These are phyloP conservation scores for Aspergillus caelatus DNA, from an alignment of 2,329 filamentous ascomycete genomes.

Conservation along the genomic window DNA sequence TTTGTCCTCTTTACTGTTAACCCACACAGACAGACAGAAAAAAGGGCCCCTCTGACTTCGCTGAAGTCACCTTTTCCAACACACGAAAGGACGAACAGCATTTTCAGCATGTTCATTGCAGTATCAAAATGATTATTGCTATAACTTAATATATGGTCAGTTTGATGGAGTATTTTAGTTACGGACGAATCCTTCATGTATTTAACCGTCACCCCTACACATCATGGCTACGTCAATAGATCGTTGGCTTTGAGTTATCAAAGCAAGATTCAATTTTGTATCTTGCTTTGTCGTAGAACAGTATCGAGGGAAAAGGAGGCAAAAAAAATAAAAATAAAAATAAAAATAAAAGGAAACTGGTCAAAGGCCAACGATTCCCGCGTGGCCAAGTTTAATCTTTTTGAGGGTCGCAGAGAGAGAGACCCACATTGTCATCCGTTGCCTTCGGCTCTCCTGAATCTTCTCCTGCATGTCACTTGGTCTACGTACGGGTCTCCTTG, in stretches of 20 bases:
- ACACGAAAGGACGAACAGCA: neutral
- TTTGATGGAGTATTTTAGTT: neutral
- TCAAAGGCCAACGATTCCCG: slow-evolving; percentile 1
- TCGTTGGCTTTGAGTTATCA: neutral
- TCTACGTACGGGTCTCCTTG: neutral
- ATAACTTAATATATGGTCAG: neutral
- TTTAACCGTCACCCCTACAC: neutral
- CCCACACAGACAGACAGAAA: neutral
- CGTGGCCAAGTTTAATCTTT: slow-evolving; percentile 9
- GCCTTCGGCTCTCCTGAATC: slow-evolving; percentile 14
- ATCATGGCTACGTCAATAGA: neutral
- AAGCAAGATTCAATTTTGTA: neutral
- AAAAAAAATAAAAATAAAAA: neutral
- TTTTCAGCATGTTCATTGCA: neutral
- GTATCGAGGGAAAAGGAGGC: neutral
- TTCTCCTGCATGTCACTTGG: slow-evolving; percentile 9
- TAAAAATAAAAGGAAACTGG: neutral
- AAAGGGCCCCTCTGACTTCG: neutral
- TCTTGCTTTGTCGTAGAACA: neutral
- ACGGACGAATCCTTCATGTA: neutral
- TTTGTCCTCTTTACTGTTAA: neutral
- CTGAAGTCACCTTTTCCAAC: neutral
- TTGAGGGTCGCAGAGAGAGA: neutral
- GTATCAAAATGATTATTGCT: neutral
- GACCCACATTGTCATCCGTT: slow-evolving; percentile 11